phyloP scores from a whole-genome alignment of 2,329 filamentous ascomycete genomes.

The Pseudogymnoascus sp. region DNA sequence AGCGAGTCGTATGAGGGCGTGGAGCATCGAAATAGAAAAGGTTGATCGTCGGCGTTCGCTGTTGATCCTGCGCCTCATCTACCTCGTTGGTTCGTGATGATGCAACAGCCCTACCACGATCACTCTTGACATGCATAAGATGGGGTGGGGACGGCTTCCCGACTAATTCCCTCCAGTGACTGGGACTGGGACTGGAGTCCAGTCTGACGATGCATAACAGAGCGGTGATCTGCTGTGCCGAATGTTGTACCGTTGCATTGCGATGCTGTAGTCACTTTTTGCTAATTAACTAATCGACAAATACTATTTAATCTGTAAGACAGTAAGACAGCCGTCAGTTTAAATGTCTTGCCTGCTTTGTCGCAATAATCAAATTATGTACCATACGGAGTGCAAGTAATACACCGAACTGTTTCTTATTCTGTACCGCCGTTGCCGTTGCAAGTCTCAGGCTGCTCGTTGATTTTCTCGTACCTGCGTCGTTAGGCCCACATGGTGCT shows the following conservation, averaged over 20 bases:
- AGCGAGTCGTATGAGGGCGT: background rate
- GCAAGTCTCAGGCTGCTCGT: background rate
- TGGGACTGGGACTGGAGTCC: background rate
- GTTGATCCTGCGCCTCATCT: conserved; percentile 7
- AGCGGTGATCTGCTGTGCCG: background rate
- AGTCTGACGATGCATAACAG: background rate
- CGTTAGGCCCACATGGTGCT: conserved; percentile 6
- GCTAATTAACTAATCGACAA: background rate
- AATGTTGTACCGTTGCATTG: background rate
- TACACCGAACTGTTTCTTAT: background rate
- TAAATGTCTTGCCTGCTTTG: background rate
- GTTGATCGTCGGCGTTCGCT: background rate
- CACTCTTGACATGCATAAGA: conserved; percentile 5
- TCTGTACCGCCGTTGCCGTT: background rate
- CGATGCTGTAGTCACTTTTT: background rate
- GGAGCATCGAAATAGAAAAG: background rate
- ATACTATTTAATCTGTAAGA: background rate
- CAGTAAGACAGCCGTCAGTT: conserved; percentile 1
- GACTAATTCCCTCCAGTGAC: conserved; percentile 1
- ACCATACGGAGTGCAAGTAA: background rate
- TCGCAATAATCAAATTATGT: conserved; percentile 1
- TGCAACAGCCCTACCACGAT: conserved; percentile 8
- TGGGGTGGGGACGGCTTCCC: conserved; percentile 3
- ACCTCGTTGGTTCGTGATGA: background rate
- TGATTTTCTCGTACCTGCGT: conserved; percentile 3